Conservation (phyloP, 345 rosid species). For the Acer campestre region DNA sequence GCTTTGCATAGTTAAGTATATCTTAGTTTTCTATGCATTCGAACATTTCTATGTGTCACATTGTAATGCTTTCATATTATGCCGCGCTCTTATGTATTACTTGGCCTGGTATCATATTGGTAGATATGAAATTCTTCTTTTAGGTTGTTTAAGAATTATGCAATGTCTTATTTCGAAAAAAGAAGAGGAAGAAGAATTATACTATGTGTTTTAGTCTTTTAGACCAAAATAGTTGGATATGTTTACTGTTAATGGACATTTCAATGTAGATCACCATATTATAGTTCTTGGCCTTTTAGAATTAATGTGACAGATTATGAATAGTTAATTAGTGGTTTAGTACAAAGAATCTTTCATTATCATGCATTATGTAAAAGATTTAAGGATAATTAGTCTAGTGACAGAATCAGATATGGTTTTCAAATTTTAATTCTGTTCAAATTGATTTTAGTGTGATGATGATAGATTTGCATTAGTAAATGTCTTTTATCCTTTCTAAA, state of each 20-base stretch:
- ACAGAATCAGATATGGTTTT: slow-evolving; percentile 8
- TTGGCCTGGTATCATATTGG: not conserved
- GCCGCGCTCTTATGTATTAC: not conserved
- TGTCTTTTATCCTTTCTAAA: not conserved
- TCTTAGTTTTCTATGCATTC: not conserved
- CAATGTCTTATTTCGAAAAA: no score
- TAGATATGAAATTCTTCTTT: not conserved
- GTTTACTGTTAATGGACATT: not conserved
- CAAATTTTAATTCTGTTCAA: not conserved
- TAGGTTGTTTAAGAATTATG: not conserved
- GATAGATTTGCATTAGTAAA: not conserved
- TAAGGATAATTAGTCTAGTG: not conserved
- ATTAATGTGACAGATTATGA: not conserved
- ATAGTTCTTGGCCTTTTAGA: not conserved
- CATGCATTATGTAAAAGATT: not conserved
- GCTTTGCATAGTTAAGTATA: not conserved
- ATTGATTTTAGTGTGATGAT: not conserved
- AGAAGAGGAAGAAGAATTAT: not conserved
- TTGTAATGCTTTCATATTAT: not conserved
- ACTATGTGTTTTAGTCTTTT: no score
- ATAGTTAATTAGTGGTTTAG: not conserved
- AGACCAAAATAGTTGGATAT: not conserved
- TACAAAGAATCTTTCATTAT: not conserved
- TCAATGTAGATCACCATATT: not conserved
- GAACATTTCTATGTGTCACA: not conserved